Evolutionary conservation across 768 basidiomycete genomes (phyloP).

Genomic region (Cytidiella melzeri): DNA sequence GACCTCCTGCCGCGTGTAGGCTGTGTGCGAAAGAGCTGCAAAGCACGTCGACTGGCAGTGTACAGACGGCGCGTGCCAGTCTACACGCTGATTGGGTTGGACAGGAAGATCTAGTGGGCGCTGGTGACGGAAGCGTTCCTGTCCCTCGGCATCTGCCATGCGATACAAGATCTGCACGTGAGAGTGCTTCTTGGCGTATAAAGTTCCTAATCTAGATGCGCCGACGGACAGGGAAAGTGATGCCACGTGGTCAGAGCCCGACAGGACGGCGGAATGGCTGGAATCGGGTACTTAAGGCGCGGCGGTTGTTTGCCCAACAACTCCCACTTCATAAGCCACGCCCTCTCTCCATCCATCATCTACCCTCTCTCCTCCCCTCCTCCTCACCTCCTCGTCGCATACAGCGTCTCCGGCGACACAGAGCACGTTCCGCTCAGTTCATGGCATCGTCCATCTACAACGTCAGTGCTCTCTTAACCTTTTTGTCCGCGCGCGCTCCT

Average conservation of each 20-base stretch:
- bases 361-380: constrained; percentile 7
- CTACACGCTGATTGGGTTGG: too few species aligned
- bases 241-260: neutral
- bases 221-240: neutral
- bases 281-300: constrained; percentile 8
- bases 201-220: neutral
- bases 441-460: constrained; percentile 27
- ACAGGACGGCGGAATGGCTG: constrained; percentile 4
- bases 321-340: constrained; percentile 7
- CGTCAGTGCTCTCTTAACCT: constrained; percentile 19
- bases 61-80: too few species aligned
- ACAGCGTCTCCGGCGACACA: neutral
- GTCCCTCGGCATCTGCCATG: neutral
- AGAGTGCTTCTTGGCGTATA: neutral
- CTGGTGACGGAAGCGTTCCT: neutral
- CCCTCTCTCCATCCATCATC: constrained; percentile 6
- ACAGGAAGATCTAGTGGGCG: too few species aligned
- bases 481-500: too few species aligned
- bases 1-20: too few species aligned
- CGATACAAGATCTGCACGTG: neutral
- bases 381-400: constrained; percentile 12
- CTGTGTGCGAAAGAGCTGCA: too few species aligned
- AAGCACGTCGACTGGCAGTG: too few species aligned
- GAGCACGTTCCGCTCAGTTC: neutral
- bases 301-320: constrained; percentile 7